Evolutionary conservation across 164 flowering plant genomes (phyloP).

Genomic region (Vitis labrusca): DNA sequence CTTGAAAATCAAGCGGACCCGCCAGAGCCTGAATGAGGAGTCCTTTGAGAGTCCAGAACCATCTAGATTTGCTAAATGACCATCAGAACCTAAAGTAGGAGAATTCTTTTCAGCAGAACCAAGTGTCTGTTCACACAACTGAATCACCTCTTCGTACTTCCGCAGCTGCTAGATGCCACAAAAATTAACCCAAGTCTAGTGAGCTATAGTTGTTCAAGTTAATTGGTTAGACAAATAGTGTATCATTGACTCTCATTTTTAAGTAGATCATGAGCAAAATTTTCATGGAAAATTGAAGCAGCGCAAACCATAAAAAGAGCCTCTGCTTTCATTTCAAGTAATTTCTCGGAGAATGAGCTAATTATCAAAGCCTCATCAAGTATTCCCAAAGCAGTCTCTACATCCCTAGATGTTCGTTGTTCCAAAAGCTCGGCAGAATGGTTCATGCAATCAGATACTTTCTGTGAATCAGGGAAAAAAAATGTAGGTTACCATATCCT

Average conservation of each 20-base stretch:
- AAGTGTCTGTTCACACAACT: conserved; percentile 76
- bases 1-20: conserved; percentile 56
- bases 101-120: conserved; percentile 61
- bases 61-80: conserved; percentile 16
- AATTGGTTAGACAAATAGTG: too few relatives aligned
- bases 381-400: conserved; percentile 45
- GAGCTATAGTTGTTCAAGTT: too few relatives aligned
- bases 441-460: conserved; percentile 43
- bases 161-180: conserved; percentile 47
- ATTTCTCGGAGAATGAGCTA: conserved; percentile 67
- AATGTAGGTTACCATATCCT: conserved; percentile 5
- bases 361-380: conserved; percentile 59
- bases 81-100: conserved; percentile 17
- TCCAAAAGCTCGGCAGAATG: conserved; percentile 55
- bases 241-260: too few relatives aligned
- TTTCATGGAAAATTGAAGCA: conserved; percentile 2
- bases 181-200: conserved; percentile 3
- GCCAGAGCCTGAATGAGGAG: conserved; percentile 51
- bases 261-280: too few relatives aligned
- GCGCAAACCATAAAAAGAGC: conserved; percentile 70
- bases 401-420: conserved; percentile 45
- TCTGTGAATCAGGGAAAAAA: conserved; percentile 48
- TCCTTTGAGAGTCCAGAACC: conserved; percentile 25
- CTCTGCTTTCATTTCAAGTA: conserved; percentile 83
- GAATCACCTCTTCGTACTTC: conserved; percentile 72